These are phyloP conservation scores for Lagenidium sp. DNA, from an alignment of 352 stramenopile genomes.

Conservation along the genomic window DNA sequence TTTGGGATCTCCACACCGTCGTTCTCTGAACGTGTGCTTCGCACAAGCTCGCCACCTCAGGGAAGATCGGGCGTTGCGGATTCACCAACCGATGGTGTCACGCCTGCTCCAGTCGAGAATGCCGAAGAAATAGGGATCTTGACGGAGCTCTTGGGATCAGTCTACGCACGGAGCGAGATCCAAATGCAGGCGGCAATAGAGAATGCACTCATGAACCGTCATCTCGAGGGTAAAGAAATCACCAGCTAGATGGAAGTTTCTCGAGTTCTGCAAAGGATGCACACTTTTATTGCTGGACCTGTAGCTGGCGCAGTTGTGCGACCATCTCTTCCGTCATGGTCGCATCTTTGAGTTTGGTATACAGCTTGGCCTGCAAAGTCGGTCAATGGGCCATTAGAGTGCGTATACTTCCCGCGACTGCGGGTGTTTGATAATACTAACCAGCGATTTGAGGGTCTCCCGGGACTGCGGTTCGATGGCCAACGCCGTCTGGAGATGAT, in stretches of 20 bases:
- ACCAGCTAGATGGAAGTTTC: no score
- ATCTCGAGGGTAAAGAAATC: no score
- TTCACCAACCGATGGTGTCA: no score
- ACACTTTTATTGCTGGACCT: no score
- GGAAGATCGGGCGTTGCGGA: conserved; percentile 5
- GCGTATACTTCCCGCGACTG: no score
- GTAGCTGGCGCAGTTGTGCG: no score
- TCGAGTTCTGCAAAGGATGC: no score
- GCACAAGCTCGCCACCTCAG: conserved; percentile 2
- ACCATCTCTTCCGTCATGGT: no score
- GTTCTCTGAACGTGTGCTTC: conserved; percentile 5
- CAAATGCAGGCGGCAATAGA: conserved; percentile 22
- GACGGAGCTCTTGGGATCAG: conserved; percentile 17
- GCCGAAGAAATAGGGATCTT: conserved; percentile 19
- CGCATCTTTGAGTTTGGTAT: conserved; percentile 8
- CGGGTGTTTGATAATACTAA: no score
- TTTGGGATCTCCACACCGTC: conserved; percentile 10
- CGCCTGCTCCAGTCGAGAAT: no score
- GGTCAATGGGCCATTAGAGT: no score
- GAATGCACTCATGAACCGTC: conserved; percentile 24
- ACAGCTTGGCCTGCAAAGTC: conserved; percentile 8
- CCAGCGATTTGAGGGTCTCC: conserved; percentile 14
- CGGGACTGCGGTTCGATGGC: conserved; percentile 8
- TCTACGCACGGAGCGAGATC: conserved; percentile 15
- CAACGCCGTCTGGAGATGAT: conserved; percentile 13